Evolutionary conservation across 305 asterid genomes (phyloP), one percentile per base, ranked within the genome.

Genomic region (Solanum hybrid): DNA sequence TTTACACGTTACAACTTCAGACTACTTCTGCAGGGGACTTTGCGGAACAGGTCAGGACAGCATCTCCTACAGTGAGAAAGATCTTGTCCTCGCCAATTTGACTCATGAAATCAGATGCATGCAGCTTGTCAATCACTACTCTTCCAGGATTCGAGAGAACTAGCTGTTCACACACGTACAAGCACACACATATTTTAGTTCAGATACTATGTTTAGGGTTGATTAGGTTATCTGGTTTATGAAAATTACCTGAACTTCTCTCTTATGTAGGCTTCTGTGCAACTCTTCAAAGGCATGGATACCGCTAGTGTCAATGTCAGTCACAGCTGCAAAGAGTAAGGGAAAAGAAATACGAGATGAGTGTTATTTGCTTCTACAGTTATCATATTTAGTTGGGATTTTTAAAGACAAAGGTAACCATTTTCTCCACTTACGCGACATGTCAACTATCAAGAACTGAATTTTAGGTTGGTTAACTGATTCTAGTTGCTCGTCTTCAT

Each of bases 301-400:
- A 35, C 99, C 99, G 37, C 98, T 96, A 13, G 98, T 97, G 93
- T 97, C 99, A 20, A 97, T 95, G 92, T 97, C 99, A n/a, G 96
- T 97, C 24, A 97, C 98, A 14, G 99, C 98, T 97, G 90, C 88
- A 88, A 29, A 42, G 89, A 9, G 6, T 14, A 13, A 26, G 35
- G 14, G 64, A n/a, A 36, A 22, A 20, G 6, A n/a, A 51, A 40
- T 22, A 36, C 20, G 71, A 61, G 5, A 82, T 87, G 18, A 86
- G 14, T 33, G 12, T 57, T 8, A 12, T 85, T 85, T 83, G 86
- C 61, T 11, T 36, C 86, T 11, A 37, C 1, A 1, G 57, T 36
- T 80, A 12, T 24, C 64, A 39, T 46, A 51, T 51, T 76, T 14
- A 8, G 11, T 79, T n/a, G 12, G 29, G 28, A 18, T 7, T 31